These are phyloP conservation scores for Colletotrichum limetticola DNA, from an alignment of 2,329 filamentous ascomycete species.

Conservation along the genomic window DNA sequence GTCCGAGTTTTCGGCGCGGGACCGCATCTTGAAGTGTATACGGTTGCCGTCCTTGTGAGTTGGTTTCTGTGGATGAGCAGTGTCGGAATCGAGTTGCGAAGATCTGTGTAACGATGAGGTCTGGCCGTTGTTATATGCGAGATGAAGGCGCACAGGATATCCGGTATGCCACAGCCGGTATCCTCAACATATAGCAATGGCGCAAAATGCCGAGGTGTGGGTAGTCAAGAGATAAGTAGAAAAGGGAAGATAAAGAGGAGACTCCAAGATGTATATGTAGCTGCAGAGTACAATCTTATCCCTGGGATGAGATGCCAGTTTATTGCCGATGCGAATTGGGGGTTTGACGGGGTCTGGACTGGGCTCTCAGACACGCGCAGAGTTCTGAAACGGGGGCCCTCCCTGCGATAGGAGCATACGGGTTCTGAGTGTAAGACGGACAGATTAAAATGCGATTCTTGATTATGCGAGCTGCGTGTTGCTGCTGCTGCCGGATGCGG, in stretches of 20 bases:
- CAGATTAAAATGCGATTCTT: not conserved
- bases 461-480: not conserved
- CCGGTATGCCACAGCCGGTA: not conserved
- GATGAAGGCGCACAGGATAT: not conserved
- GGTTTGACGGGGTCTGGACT: not conserved
- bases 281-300: slow-evolving; percentile 14
- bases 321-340: not conserved
- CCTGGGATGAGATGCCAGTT: slow-evolving; percentile 17
- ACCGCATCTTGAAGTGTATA: slow-evolving; percentile 18
- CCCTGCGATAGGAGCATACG: not conserved
- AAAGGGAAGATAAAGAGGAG: not conserved
- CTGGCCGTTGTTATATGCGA: not conserved
- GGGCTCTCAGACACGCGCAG: not conserved
- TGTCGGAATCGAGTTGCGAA: not conserved
- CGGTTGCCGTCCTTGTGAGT: not conserved
- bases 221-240: not conserved
- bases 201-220: not conserved
- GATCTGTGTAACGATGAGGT: not conserved
- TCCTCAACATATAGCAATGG: not conserved
- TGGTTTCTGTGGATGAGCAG: not conserved
- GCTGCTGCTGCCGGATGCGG: not conserved
- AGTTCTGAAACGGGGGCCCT: not conserved
- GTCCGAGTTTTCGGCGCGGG: slow-evolving; percentile 5
- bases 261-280: not conserved
- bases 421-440: not conserved